Conservation (phyloP, 2,329 filamentous ascomycete genomes). For the Verticillium dahliae region DNA sequence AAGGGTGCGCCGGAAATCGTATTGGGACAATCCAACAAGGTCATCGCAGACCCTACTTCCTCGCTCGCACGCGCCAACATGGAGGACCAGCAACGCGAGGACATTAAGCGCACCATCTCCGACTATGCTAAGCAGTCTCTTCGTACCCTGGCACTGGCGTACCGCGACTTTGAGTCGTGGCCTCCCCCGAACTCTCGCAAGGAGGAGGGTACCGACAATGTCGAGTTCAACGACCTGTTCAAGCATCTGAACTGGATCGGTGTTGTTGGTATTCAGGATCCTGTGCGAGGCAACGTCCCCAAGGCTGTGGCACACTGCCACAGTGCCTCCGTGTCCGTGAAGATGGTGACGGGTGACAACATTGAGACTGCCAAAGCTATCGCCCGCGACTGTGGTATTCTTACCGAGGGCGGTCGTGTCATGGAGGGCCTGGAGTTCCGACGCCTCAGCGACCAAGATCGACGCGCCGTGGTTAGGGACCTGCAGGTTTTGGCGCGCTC, state of each 20-base stretch:
- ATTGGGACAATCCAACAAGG: slow-evolving; percentile 32
- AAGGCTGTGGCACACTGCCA: slow-evolving; percentile 11
- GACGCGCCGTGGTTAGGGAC: slow-evolving; percentile 39
- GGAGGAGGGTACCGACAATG: slow-evolving; percentile 47
- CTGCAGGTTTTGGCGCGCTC: slow-evolving; percentile 60
- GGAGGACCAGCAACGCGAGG: slow-evolving; percentile 18
- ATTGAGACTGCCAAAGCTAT: slow-evolving; percentile 44
- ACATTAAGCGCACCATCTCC: slow-evolving; percentile 25
- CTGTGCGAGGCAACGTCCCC: slow-evolving; percentile 11
- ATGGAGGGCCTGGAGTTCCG: slow-evolving; percentile 56
- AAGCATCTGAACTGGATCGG: slow-evolving; percentile 32
- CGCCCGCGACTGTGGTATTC: slow-evolving; percentile 44
- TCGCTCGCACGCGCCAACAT: slow-evolving; percentile 21
- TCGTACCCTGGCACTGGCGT: slow-evolving; percentile 59
- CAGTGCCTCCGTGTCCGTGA: slow-evolving; percentile 22
- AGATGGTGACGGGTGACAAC: slow-evolving; percentile 43
- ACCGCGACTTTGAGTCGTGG: slow-evolving; percentile 61
- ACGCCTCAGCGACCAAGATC: slow-evolving; percentile 41
- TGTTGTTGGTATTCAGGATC: slow-evolving; percentile 19
- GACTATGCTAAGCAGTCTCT: slow-evolving; percentile 61
- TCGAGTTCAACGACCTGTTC: slow-evolving; percentile 37
- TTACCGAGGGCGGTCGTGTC: slow-evolving; percentile 50
- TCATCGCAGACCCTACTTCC: slow-evolving; percentile 37
- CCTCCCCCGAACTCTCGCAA: slow-evolving; percentile 59
- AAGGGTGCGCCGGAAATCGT: slow-evolving; percentile 50